phyloP scores from a whole-genome alignment of 2,329 filamentous ascomycete genomes.

The Lachnellula subtilissima region DNA sequence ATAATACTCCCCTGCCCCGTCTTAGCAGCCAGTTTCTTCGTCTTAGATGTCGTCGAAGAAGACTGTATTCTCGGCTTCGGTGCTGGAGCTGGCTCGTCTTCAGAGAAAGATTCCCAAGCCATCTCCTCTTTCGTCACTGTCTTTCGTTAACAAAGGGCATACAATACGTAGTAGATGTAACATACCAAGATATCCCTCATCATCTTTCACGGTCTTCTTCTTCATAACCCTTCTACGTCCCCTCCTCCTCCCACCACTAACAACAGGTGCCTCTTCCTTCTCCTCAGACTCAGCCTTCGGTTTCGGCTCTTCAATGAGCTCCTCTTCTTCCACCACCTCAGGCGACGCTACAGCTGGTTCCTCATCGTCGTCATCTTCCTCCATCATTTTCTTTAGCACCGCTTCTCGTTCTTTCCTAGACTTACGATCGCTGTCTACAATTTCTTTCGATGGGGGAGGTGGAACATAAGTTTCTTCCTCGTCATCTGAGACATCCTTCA shows the following conservation, averaged over 20 bases:
- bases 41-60: slow-evolving; percentile 39
- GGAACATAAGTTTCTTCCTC: slow-evolving; percentile 48
- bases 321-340: slow-evolving; percentile 44
- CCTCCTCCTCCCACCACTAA: slow-evolving; percentile 62
- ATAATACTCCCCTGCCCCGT: slow-evolving; percentile 75
- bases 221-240: slow-evolving; percentile 78
- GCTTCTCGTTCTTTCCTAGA: slow-evolving; percentile 60
- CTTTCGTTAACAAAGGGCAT: slow-evolving; percentile 1
- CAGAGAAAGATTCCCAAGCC: slow-evolving; percentile 89
- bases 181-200: slow-evolving; percentile 83
- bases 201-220: slow-evolving; percentile 82
- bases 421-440: slow-evolving; percentile 33
- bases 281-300: slow-evolving; percentile 33
- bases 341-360: slow-evolving; percentile 37
- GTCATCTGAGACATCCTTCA: slow-evolving; percentile 53
- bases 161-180: slow-evolving; percentile 7
- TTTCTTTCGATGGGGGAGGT: slow-evolving; percentile 33
- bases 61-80: slow-evolving; percentile 45
- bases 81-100: slow-evolving; percentile 68
- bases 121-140: slow-evolving; percentile 79
- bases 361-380: slow-evolving; percentile 55
- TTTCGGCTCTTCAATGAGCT: slow-evolving; percentile 22
- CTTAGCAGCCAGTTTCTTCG: slow-evolving; percentile 55
- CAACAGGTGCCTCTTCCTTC: slow-evolving; percentile 36
- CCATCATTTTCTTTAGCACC: slow-evolving; percentile 70